Evolutionary conservation across 805 yeast genomes (phyloP).

Genomic region (Tetrapisispora taiwanensis): DNA sequence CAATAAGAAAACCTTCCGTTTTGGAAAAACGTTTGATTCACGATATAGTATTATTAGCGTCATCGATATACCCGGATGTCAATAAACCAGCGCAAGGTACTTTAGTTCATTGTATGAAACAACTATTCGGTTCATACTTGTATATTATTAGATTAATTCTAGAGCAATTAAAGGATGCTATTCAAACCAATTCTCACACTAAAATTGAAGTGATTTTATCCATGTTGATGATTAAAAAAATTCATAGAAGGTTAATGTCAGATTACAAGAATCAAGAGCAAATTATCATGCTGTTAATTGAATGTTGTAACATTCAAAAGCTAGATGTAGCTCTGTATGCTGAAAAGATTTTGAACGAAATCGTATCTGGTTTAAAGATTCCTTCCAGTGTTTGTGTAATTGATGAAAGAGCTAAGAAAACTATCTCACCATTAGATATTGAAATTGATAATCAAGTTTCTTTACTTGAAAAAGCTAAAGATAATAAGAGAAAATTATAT

Average conservation of each 20-base stretch:
- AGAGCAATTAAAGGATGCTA: conserved; percentile 38
- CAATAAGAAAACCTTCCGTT: conserved; percentile 57
- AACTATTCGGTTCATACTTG: conserved; percentile 53
- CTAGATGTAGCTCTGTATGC: conserved; percentile 44
- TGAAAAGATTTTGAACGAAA: conserved; percentile 36
- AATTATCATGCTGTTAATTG: conserved; percentile 41
- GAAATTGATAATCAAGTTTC: conserved; percentile 45
- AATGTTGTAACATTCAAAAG: conserved; percentile 48
- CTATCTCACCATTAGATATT: conserved; percentile 55
- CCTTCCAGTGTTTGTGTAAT: conserved; percentile 46
- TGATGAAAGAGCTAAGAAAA: conserved; percentile 30
- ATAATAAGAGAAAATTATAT: conserved; percentile 38
- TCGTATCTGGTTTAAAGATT: conserved; percentile 34
- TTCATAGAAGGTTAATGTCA: conserved; percentile 47
- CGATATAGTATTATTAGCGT: conserved; percentile 53
- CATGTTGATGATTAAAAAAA: conserved; percentile 44
- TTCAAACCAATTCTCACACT: conserved; percentile 41
- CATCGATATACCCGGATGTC: conserved; percentile 59
- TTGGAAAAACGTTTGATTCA: conserved; percentile 50
- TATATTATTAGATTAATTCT: conserved; percentile 36
- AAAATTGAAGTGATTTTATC: conserved; percentile 54
- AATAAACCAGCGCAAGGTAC: conserved; percentile 58
- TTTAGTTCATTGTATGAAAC: conserved; percentile 55
- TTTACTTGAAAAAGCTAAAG: conserved; percentile 52
- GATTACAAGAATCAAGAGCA: conserved; percentile 43